Evolutionary conservation across 2,329 filamentous ascomycete species (phyloP), one percentile per base, ranked within the genome.

Genomic region (Xylariaceae sp.): DNA sequence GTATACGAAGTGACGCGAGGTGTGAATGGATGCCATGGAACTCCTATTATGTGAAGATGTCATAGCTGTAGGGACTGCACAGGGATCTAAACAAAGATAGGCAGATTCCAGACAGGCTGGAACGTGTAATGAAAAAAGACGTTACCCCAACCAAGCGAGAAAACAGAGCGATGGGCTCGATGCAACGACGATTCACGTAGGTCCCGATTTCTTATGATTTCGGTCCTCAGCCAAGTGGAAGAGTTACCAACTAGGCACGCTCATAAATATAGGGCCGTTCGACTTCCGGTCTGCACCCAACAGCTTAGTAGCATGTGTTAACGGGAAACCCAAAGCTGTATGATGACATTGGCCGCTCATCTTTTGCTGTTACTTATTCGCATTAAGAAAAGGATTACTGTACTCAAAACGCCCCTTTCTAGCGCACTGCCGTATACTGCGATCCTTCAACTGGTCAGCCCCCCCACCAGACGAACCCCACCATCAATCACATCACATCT

Each of bases 381-480:
- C n/a, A n/a, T n/a, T n/a, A n/a, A n/a, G n/a, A n/a, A n/a, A n/a
- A n/a, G n/a, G n/a, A 31, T 31, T 31, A 31, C 28, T 31, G 28
- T 52, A 41, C 46, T 50, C 26, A 16, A 39, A 41, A 40, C 36
- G 36, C 17, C 46, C 39, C 37, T 11, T 31, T 12, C 19, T 23
- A 41, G 17, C 33, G 23, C 12, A 50, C 21, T 50, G 47, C 36
- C 36, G 17, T 23, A 9, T 12, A 29, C n/a, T 49, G 17, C 19
- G 14, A 28, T 34, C n/a, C 39, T 33, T 37, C 21, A 28, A 29
- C 14, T 47, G 21, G 44, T 16, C 31, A 16, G 45, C 16, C 50
- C 46, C 54, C 54, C 6, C 28, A 9, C 33, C 8, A 36, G 16
- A 9, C n/a, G n/a, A 65, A 68, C 71, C 67, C 69, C 70, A 68